Evolutionary conservation across 2,329 filamentous ascomycete genomes (phyloP), one percentile per base, ranked within the genome.

Genomic region (Colletotrichum phormii): DNA sequence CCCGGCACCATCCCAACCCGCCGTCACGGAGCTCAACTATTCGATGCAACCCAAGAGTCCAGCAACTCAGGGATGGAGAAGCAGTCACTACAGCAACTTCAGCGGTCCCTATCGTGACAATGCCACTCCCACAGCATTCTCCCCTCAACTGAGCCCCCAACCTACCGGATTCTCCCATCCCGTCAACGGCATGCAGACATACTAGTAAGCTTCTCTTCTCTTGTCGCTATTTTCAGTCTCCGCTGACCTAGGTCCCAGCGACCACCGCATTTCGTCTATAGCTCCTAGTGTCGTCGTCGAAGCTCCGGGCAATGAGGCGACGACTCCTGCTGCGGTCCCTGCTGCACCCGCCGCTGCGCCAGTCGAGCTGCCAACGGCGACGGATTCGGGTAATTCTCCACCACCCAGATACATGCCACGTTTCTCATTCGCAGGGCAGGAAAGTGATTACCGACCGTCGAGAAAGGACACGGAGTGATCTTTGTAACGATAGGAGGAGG

Each of bases 331-430:
- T 53, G 53, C 67, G 42, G 53, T 74, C 1, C n/a, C 53, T 33
- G 13, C 12, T 8, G 7, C 18, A 4, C 29, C 31, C 61, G 57
- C 71, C 51, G 29, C 66, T 24, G 11, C 76, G 12, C 78, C 79
- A 0, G 81, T 79, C 1, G 84, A 86, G 72, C 75, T 86, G 2
- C 81, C 84, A 4, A 74, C 78, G 1, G 80, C 78, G 8, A 62
- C 71, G 1, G 78, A 80, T 5, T 80, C 78, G 1, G 79, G 77
- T 1, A 78, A 79, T 54, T 82, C 81, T 24, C 80, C 80, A 15
- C 75, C 82, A n/a, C 84, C 84, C 1, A 74, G 71, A 33, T 84
- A 83, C 57, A 75, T 75, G 51, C 74, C 73, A 61, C 74, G 61
- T 65, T 81, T 78, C 51, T 84, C 81, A 11, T 84, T 80, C 80